Evolutionary conservation across 164 flowering plant species (phyloP), one percentile per base, ranked within the genome.

Genomic region (Umbilicus rupestris): DNA sequence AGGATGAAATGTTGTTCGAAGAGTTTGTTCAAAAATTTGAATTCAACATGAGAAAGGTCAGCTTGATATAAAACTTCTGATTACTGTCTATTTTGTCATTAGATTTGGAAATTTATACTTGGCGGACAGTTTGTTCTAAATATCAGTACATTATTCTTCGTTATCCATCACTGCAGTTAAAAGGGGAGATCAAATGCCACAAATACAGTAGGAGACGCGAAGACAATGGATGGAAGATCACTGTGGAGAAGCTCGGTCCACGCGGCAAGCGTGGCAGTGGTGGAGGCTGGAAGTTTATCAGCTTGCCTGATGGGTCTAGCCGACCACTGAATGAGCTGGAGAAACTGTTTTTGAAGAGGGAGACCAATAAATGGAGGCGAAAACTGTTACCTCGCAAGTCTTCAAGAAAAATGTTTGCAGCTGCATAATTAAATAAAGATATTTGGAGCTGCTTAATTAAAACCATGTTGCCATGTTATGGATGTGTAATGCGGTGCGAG

Each of bases 211-310:
- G 97, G 72, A 81, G 90, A 49, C 88, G 98, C 0, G 68, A 87
- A 5, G 55, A 76, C 0, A 79, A 89, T 15, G 98, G 98, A 16
- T 94, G 98, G 98, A 82, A 81, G 16, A 46, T 94, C 71, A 86
- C 85, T 4, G 85, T 94, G 6, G 96, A 94, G 84, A 89, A 87
- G 73, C 58, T 94, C 49, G 98, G 97, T 12, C 66, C 83, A 3
- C 73, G 73, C 44, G 96, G 91, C 28, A 93, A 87, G 78, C 85
- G 92, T 62, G 98, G 98, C 62, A 75, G 73, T 66, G 87, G 92
- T 41, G 97, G 97, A 44, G 97, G 98, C 39, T 86, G 91, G 95
- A 91, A 85, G 71, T 89, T 87, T 74, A 81, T 89, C 16, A 91
- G 95, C 76, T 47, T 75, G 76, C 90, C 98, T 12, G 93, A 94